These are phyloP conservation scores for Adansonia madagascariensis DNA, from an alignment of 441 rosid species.

Conservation along the genomic window DNA sequence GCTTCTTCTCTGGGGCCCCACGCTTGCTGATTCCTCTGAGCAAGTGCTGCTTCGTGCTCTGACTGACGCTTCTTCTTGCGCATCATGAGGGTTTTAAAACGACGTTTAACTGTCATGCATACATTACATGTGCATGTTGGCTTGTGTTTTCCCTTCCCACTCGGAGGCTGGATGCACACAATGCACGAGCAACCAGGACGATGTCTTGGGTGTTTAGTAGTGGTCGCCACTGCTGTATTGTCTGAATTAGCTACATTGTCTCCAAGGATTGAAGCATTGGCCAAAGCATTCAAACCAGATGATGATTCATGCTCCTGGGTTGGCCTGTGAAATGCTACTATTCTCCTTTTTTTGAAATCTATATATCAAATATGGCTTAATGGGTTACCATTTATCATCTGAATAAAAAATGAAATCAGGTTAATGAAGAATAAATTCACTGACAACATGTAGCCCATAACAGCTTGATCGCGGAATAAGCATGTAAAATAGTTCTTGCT, in stretches of 20 bases:
- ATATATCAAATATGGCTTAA: neutral
- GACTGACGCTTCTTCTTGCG: constrained; percentile 63
- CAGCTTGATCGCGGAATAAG: neutral
- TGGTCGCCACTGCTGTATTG: constrained; percentile 52
- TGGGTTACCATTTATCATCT: neutral
- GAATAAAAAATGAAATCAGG: neutral
- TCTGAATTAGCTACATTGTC: constrained; percentile 44
- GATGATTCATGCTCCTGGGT: constrained; percentile 46
- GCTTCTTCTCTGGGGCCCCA: constrained; percentile 53
- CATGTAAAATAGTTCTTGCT: neutral
- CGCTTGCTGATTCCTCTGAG: constrained; percentile 51
- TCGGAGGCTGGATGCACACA: constrained; percentile 78
- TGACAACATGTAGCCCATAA: neutral
- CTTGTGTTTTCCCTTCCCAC: constrained; percentile 80
- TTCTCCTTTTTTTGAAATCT: constrained; percentile 63
- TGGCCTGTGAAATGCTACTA: constrained; percentile 40
- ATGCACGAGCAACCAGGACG: constrained; percentile 80
- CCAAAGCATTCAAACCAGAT: constrained; percentile 52
- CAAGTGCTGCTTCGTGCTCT: constrained; percentile 58
- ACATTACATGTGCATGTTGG: constrained; percentile 72
- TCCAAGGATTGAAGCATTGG: constrained; percentile 51
- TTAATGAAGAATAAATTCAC: neutral
- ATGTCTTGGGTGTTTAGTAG: constrained; percentile 79
- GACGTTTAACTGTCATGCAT: constrained; percentile 72
- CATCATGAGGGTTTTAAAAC: constrained; percentile 77